A percentile compares a stretch with the other conserved stretches of the same genome.
Evolutionary conservation across 2,329 filamentous ascomycete genomes (phyloP).

Genomic region (Orbilia blumenaviensis): DNA sequence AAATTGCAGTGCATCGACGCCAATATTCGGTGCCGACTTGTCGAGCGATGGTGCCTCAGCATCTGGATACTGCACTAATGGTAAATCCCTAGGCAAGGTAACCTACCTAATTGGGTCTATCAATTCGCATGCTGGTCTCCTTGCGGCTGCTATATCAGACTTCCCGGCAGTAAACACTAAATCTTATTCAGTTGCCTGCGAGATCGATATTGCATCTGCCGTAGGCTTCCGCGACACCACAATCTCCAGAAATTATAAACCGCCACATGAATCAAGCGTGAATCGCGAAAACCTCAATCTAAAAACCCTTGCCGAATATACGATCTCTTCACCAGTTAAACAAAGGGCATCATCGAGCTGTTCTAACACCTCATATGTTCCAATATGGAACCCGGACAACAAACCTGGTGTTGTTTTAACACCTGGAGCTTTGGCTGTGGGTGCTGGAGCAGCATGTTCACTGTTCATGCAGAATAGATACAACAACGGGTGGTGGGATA

Average conservation of each 20-base stretch:
- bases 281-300: slow-evolving; percentile 33
- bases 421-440: slow-evolving; percentile 36
- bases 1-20: slow-evolving; percentile 45
- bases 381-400: slow-evolving; percentile 38
- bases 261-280: slow-evolving; percentile 33
- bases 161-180: slow-evolving; percentile 27
- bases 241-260: slow-evolving; percentile 44
- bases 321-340: slow-evolving; percentile 24
- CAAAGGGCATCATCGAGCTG: background rate
- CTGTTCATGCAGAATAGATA: slow-evolving; percentile 47
- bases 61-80: slow-evolving; percentile 27
- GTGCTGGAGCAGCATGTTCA: slow-evolving; percentile 32
- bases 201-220: slow-evolving; percentile 32
- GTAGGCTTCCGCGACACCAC: slow-evolving; percentile 46
- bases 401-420: slow-evolving; percentile 30
- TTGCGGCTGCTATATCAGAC: slow-evolving; percentile 33
- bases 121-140: slow-evolving; percentile 33
- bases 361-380: slow-evolving; percentile 24
- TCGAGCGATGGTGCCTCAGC: slow-evolving; percentile 37
- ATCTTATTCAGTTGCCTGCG: slow-evolving; percentile 48
- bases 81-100: slow-evolving; percentile 20
- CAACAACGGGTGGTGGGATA: slow-evolving; percentile 46
- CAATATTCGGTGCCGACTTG: slow-evolving; percentile 43
- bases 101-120: slow-evolving; percentile 46
- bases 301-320: slow-evolving; percentile 37